phyloP scores from a whole-genome alignment of 2,329 filamentous ascomycete genomes.

The Penicillium sclerotiorum region DNA sequence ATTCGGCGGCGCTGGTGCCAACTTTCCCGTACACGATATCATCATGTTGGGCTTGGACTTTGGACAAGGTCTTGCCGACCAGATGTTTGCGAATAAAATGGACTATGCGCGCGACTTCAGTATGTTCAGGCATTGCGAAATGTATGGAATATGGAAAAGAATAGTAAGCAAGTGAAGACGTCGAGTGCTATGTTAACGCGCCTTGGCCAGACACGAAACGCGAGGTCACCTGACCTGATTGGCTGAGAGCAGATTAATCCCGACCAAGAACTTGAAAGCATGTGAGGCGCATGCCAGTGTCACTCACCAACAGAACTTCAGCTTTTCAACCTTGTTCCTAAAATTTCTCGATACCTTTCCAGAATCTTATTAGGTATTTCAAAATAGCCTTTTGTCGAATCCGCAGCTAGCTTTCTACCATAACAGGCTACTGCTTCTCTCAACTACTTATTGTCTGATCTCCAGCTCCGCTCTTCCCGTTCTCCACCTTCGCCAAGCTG shows the following conservation, averaged over 20 bases:
- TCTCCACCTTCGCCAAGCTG: conserved; percentile 34
- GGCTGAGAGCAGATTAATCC: too few species aligned
- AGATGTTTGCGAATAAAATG: conserved; percentile 81
- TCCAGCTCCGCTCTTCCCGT: conserved; percentile 1
- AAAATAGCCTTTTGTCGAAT: too few species aligned
- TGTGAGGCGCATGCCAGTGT: too few species aligned
- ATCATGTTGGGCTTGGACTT: conserved; percentile 75
- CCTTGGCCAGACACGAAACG: not conserved
- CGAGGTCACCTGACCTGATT: conserved; percentile 4
- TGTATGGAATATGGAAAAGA: conserved; percentile 1
- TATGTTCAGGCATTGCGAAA: conserved; percentile 51
- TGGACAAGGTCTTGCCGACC: conserved; percentile 77
- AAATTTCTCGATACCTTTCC: too few species aligned
- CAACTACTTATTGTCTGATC: not conserved
- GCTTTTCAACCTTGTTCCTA: too few species aligned
- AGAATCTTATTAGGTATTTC: too few species aligned
- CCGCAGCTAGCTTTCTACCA: not conserved
- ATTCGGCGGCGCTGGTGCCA: conserved; percentile 74
- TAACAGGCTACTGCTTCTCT: not conserved
- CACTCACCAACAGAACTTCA: too few species aligned
- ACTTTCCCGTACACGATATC: conserved; percentile 87
- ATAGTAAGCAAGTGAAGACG: not conserved
- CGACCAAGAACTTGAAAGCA: too few species aligned
- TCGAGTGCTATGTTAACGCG: not conserved
- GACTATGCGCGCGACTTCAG: conserved; percentile 77